Percentiles rank a stretch among this genome's conserved stretches.
Evolutionary conservation across 805 yeast genomes (phyloP).

Genomic region (Saturnispora quitensis): DNA sequence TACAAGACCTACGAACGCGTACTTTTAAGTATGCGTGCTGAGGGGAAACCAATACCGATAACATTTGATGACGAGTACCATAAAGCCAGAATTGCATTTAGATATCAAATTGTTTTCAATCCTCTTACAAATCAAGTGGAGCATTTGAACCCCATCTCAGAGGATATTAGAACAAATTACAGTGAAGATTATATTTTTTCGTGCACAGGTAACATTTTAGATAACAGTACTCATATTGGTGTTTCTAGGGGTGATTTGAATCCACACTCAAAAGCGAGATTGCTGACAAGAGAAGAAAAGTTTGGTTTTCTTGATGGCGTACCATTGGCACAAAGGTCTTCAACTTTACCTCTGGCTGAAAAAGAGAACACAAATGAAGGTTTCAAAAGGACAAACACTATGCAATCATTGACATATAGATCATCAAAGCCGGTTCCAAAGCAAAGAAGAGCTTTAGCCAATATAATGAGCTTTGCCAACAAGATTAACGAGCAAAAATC

Average conservation of each 20-base stretch:
- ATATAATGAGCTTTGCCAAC: slow-evolving; percentile 1
- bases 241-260: slow-evolving; percentile 60
- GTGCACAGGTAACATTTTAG: slow-evolving; percentile 39
- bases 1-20: slow-evolving; percentile 46
- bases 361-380: background rate
- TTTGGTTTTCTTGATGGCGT: slow-evolving; percentile 12
- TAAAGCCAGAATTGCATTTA: slow-evolving; percentile 71
- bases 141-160: slow-evolving; percentile 51
- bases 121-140: slow-evolving; percentile 43
- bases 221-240: slow-evolving; percentile 38
- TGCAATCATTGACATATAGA: slow-evolving; percentile 1
- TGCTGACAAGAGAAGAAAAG: slow-evolving; percentile 40
- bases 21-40: slow-evolving; percentile 45
- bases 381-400: background rate
- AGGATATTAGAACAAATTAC: slow-evolving; percentile 24
- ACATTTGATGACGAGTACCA: slow-evolving; percentile 51
- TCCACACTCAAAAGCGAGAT: slow-evolving; percentile 47
- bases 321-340: slow-evolving; percentile 2
- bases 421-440: slow-evolving; percentile 1
- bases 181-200: slow-evolving; percentile 17
- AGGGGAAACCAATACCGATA: slow-evolving; percentile 52
- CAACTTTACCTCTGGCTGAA: slow-evolving; percentile 2
- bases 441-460: background rate
- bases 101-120: slow-evolving; percentile 77
- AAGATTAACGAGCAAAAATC: slow-evolving; percentile 1